Percentiles rank a stretch among this genome's conserved stretches.
Conservation (phyloP, 2,329 filamentous ascomycete genomes). For the Aspergillus ustus region DNA sequence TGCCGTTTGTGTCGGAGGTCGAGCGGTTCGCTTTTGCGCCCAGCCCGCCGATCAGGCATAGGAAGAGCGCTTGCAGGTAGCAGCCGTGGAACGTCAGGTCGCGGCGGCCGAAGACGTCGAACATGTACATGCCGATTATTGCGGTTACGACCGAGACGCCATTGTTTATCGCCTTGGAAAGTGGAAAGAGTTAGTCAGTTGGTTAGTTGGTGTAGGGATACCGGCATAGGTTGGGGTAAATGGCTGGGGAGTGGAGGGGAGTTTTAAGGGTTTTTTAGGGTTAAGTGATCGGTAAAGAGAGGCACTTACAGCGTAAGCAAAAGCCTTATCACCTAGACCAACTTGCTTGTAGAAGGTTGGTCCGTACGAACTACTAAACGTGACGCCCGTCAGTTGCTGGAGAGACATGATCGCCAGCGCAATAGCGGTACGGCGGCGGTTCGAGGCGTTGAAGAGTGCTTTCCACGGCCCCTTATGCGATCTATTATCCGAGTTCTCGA, state of each 20-base stretch:
- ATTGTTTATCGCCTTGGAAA: neutral
- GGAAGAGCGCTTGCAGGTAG: slow-evolving; percentile 1
- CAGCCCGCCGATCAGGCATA: neutral
- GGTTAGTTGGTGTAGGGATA: neutral
- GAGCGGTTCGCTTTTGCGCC: neutral
- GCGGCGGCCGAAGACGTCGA: slow-evolving; percentile 1
- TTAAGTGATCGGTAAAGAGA: neutral
- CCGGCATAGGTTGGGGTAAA: too few species aligned
- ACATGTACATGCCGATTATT: neutral
- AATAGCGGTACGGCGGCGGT: neutral
- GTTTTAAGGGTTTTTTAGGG: neutral
- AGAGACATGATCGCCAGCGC: slow-evolving; percentile 4
- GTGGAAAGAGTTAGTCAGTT: neutral
- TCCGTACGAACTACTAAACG: slow-evolving; percentile 1
- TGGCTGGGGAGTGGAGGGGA: too few species aligned
- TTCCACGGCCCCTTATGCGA: neutral
- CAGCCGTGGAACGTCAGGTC: slow-evolving; percentile 2
- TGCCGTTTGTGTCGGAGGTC: neutral
- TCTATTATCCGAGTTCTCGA: neutral
- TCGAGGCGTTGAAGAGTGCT: neutral
- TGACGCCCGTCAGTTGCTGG: slow-evolving; percentile 6
- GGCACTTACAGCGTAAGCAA: neutral
- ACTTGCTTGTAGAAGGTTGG: slow-evolving; percentile 4
- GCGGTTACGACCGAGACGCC: slow-evolving; percentile 1
- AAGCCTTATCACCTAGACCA: neutral